Base-by-base conservation (phyloP, 2,329 filamentous ascomycete genomes). In the Ambrosiella xylebori region DNA sequence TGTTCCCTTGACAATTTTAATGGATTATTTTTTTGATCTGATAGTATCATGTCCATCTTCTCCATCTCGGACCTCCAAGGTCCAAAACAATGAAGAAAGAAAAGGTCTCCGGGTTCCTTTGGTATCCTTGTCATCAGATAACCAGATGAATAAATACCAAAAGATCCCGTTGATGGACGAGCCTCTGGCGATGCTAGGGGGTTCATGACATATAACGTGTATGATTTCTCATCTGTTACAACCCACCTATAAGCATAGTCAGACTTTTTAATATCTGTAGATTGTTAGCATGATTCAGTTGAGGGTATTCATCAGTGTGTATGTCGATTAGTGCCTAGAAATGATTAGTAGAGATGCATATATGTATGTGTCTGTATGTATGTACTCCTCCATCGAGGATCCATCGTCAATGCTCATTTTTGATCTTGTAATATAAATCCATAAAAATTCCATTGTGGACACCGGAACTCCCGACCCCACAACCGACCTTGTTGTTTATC, bases 41-140 rank as follows among this genome's bases (percentile, higher is more conserved):
- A 19, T 47, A 2, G 41, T 8, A 11, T 36, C 36, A 15, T 47
- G n/a, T n/a, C 19, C 4, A 41, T 51, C 60, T 59, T 61, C 62
- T 62, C 61, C 56, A 47, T 56, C 53, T 35, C 57, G 45, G 54
- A 39, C 36, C 62, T 57, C 61, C 49, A 63, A 63, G 62, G 38
- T 50, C 45, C 40, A 58, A 51, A 13, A 55, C 44, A 59, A 57
- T 63, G 62, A 63, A 59, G 59, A 62, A 61, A 59, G 59, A 59
- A 53, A 59, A 56, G 45, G 35, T 35, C 40, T 19, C 15, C 27
- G 19, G 54, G 27, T 27, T 3, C 27, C 27, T 27, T 27, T 27
- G 27, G 3, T 27, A 27, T 27, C 27, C 27, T 27, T 27, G 27
- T 27, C 27, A 27, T 27, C 27, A 27, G 27, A 27, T 27, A 5